Evolutionary conservation across 2,329 filamentous ascomycete genomes (phyloP).

Genomic region (Arthrobotrys megalospora): DNA sequence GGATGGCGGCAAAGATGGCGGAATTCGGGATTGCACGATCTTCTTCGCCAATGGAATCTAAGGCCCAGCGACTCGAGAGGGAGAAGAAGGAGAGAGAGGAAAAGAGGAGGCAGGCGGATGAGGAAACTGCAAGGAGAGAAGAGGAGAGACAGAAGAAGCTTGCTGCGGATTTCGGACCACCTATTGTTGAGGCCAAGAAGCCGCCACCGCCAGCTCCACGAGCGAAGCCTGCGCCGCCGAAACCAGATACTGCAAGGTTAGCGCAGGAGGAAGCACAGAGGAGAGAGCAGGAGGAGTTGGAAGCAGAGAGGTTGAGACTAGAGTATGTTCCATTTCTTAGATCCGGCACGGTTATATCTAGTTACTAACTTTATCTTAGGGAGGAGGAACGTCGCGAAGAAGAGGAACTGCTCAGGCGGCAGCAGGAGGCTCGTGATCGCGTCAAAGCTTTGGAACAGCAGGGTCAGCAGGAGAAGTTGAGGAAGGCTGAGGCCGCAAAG

Average conservation of each 20-base stretch:
- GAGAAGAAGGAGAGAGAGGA: slow-evolving; percentile 90
- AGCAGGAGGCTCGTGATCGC: slow-evolving; percentile 83
- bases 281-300: slow-evolving; percentile 77
- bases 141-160: slow-evolving; percentile 86
- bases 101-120: slow-evolving; percentile 89
- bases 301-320: slow-evolving; percentile 80
- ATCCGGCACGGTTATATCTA: neutral
- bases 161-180: slow-evolving; percentile 80
- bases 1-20: slow-evolving; percentile 95
- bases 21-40: slow-evolving; percentile 80
- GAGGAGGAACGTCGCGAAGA: slow-evolving; percentile 81
- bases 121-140: slow-evolving; percentile 91
- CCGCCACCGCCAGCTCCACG: slow-evolving; percentile 77
- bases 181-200: slow-evolving; percentile 73
- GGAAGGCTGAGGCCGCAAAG: slow-evolving; percentile 96
- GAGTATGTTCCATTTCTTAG: slow-evolving; percentile 77
- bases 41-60: slow-evolving; percentile 82
- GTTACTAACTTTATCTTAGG: slow-evolving; percentile 71
- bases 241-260: slow-evolving; percentile 74
- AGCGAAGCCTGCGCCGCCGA: slow-evolving; percentile 81
- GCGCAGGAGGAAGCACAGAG: slow-evolving; percentile 77
- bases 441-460: slow-evolving; percentile 93
- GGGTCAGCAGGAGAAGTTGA: slow-evolving; percentile 91
- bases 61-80: slow-evolving; percentile 87
- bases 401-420: slow-evolving; percentile 83